These are phyloP conservation scores for Xylariaceae sp. DNA, from an alignment of 2,329 filamentous ascomycete genomes.

Conservation along the genomic window DNA sequence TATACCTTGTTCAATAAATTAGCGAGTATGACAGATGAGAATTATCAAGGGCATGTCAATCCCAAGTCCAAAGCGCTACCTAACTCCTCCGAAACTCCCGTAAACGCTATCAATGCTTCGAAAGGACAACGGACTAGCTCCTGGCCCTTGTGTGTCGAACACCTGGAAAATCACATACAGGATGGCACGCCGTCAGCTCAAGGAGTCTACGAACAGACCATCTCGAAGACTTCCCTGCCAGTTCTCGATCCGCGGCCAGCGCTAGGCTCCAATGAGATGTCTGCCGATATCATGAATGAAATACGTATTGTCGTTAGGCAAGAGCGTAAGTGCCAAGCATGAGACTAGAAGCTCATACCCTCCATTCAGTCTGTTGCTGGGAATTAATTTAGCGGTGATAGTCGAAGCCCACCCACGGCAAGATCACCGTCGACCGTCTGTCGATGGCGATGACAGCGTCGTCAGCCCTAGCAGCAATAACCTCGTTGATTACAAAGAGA, in stretches of 20 bases:
- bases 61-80: conserved; percentile 1
- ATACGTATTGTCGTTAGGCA: conserved; percentile 28
- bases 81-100: background rate
- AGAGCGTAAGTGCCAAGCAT: conserved; percentile 21
- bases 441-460: conserved; percentile 3
- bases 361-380: background rate
- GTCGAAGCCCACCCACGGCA: conserved; percentile 16
- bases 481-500: background rate
- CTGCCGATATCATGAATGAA: conserved; percentile 26
- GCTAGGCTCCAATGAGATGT: conserved; percentile 8
- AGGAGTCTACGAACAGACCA: conserved; percentile 1
- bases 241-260: conserved; percentile 5
- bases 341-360: background rate
- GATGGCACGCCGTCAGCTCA: background rate
- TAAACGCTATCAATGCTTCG: background rate
- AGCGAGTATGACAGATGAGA: conserved; percentile 14
- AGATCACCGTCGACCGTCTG: conserved; percentile 6
- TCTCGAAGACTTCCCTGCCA: conserved; percentile 1
- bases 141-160: background rate
- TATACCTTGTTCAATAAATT: too few species aligned
- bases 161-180: background rate
- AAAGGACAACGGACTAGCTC: conserved; percentile 2
- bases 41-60: conserved; percentile 13
- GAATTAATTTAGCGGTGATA: conserved; percentile 14
- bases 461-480: conserved; percentile 1